A percentile compares a stretch with the other conserved stretches of the same genome.
These are phyloP conservation scores for Alternaria sp. DNA, from an alignment of 2,329 filamentous ascomycete species.

Conservation along the genomic window DNA sequence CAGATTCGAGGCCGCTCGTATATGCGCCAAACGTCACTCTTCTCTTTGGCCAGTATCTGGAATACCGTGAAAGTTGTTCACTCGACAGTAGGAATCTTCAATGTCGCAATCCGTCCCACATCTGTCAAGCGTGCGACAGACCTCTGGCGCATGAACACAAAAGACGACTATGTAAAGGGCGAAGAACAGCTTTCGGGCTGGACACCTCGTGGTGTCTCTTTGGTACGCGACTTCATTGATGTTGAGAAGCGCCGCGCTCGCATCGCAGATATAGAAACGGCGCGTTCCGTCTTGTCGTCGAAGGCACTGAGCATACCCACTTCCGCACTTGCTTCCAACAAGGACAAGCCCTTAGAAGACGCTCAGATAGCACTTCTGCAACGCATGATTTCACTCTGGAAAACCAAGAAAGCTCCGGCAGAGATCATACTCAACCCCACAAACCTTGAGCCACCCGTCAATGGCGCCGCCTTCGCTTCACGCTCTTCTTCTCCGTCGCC, in stretches of 20 bases:
- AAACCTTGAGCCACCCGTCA: constrained; percentile 72
- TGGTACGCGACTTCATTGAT: constrained; percentile 87
- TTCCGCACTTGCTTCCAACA: constrained; percentile 20
- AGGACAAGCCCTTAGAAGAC: constrained; percentile 32
- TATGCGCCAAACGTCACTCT: constrained; percentile 85
- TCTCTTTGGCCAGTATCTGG: constrained; percentile 83
- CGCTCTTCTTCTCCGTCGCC: constrained; percentile 50
- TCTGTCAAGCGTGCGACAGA: constrained; percentile 92
- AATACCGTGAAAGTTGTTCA: constrained; percentile 86
- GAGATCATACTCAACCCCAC: constrained; percentile 59
- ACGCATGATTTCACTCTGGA: constrained; percentile 72
- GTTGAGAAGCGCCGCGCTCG: constrained; percentile 78
- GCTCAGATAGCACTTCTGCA: constrained; percentile 55
- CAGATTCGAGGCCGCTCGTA: constrained; percentile 87
- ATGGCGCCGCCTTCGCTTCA: constrained; percentile 62
- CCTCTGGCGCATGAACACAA: constrained; percentile 94
- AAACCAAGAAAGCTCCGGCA: constrained; percentile 52
- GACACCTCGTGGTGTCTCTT: constrained; percentile 87
- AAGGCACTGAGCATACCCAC: constrained; percentile 48
- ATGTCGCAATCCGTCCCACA: constrained; percentile 82
- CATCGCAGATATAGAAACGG: constrained; percentile 80
- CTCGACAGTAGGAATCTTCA: constrained; percentile 87
- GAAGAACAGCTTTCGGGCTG: constrained; percentile 87
- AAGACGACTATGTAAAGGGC: constrained; percentile 94
- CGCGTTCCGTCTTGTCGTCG: constrained; percentile 71